These are phyloP conservation scores for Centella asiatica DNA, from an alignment of 129 eudicot species.

Conservation along the genomic window DNA sequence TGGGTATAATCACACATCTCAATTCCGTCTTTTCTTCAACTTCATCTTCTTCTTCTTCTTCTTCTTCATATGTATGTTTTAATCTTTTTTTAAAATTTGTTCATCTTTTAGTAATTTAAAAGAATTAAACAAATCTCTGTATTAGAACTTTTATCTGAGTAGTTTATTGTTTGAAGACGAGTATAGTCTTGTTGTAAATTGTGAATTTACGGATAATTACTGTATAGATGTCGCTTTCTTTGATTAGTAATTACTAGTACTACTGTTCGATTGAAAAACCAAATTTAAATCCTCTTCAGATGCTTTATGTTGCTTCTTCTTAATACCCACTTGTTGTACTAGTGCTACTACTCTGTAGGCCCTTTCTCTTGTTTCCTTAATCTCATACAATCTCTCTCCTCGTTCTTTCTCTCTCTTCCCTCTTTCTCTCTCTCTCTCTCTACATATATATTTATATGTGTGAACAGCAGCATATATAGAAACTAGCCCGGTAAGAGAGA, in stretches of 20 bases:
- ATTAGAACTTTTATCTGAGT: too few species aligned
- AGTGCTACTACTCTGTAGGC: too few species aligned
- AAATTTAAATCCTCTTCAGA: conserved; percentile 29
- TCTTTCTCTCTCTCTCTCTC: conserved; percentile 11
- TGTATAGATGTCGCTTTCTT: conserved; percentile 22
- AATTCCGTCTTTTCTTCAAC: too few species aligned
- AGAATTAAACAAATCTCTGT: too few species aligned
- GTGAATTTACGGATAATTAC: conserved; percentile 11
- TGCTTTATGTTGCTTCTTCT: conserved; percentile 60
- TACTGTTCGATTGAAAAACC: conserved; percentile 5
- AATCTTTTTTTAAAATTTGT: too few species aligned
- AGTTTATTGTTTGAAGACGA: too few species aligned
- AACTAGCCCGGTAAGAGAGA: too few species aligned
- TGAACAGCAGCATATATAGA: conserved; percentile 1
- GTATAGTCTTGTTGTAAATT: too few species aligned
- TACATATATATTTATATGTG: conserved; percentile 2
- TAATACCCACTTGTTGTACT: conserved; percentile 16
- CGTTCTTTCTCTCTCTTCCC: background rate
- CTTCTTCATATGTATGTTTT: too few species aligned
- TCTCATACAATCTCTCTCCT: conserved; percentile 32
- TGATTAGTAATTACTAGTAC: conserved; percentile 5
- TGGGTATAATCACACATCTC: too few species aligned
- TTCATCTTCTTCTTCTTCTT: too few species aligned
- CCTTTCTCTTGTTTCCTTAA: conserved; percentile 46
- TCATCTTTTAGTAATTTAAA: too few species aligned